Base-by-base conservation (phyloP, 169 alveolate genomes). In the Cyclospora cayetanensis region DNA sequence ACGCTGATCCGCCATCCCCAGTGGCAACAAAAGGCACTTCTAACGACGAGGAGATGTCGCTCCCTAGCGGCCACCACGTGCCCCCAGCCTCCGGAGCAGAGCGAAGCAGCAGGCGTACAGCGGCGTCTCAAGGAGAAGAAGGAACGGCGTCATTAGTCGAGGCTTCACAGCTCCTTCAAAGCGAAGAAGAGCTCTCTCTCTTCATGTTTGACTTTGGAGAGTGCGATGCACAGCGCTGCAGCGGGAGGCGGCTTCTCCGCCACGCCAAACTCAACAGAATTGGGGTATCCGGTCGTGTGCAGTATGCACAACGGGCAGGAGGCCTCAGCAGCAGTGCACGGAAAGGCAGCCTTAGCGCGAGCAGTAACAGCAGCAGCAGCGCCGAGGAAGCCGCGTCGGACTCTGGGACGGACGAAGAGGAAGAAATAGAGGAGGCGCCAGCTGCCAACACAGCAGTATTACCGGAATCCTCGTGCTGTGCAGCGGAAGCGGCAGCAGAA, bases 141-240 rank as follows among this genome's bases (percentile, higher is more conserved):
- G 77, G 42, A 1, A 55, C 70, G 34, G 37, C 82, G 5, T 27
- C 52, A 31, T 27, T 52, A 70, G 82, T 52, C 31, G 27, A 46
- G 18, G 82, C 82, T 11, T 1, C 52, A 18, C 5, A 29, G 25
- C 22, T 18, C 29, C 52, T 50, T 9, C 60, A 83, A 43, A 50
- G 86, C 86, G 35, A 31, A 22, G 66, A 76, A 5, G 68, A 66
- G 37, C 95, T 98, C 43, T 95, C 94, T 79, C 95, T 97, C 55
- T 94, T 96, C 87, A 94, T 97, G 97, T 97, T 98, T 97, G 98
- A 98, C 93, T 98, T 97, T 89, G 97, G 97, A 60, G 99, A 98
- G 91, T 98, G 99, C 93, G 99, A 98, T 90, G 96, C 97, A 29
- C 97, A 97, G 92, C 95, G 97, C 72, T 98, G 99, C 91, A 97